These are phyloP conservation scores for Jacaranda copaia DNA, from an alignment of 257 asterid genomes.

Conservation along the genomic window DNA sequence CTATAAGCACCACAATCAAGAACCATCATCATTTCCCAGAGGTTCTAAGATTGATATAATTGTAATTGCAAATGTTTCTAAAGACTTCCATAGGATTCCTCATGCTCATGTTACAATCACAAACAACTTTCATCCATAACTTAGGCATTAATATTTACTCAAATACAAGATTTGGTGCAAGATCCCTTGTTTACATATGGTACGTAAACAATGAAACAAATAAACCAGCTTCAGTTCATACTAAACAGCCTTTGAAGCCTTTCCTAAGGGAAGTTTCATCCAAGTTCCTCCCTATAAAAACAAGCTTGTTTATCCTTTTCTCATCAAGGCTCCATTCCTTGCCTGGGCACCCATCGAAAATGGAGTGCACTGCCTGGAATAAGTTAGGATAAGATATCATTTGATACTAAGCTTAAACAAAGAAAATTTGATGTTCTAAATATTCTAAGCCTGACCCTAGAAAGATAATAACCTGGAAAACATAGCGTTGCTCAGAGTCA, in stretches of 20 bases:
- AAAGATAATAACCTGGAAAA: constrained; percentile 69
- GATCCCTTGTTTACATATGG: not conserved
- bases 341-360: constrained; percentile 91
- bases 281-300: constrained; percentile 87
- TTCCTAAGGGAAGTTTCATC: constrained; percentile 84
- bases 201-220: not conserved
- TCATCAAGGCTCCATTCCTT: constrained; percentile 82
- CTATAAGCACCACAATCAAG: no score
- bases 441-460: not conserved
- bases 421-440: not conserved
- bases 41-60: no score
- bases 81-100: no score
- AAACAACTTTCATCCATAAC: no score
- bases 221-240: constrained; percentile 36
- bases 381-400: not conserved
- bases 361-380: constrained; percentile 81
- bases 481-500: constrained; percentile 83
- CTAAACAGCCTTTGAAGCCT: constrained; percentile 93
- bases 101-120: not conserved
- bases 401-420: not conserved
- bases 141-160: no score
- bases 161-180: not conserved
- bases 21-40: no score
- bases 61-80: no score
- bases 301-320: constrained; percentile 88